Base-by-base conservation (phyloP, 176 grass and related monocot species). In the Hsuehochloa calcarea region DNA sequence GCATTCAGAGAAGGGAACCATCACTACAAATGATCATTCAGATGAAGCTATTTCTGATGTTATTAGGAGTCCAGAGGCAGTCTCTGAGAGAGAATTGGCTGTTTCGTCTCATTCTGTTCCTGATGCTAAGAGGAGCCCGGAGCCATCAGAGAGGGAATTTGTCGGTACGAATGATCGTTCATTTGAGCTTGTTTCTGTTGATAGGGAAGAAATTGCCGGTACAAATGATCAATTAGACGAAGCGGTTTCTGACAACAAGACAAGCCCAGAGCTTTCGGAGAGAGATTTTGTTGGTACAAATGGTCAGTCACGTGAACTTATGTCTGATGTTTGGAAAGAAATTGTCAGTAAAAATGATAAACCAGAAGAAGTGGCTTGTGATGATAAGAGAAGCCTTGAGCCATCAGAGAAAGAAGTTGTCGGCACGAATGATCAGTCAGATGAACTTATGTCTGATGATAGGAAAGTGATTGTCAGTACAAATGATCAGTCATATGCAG, bases 241-340 rank as follows among this genome's bases (percentile, higher is more conserved):
- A 60, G 59, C 58, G 56, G 40, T 75, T 69, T 81, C 79, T 44
- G 79, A 78, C 10, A 27, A 77, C 8, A 87, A 41, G 22, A 72
- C 79, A 59, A 82, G 46, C 6, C 72, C 45, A n/a, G 65, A 40
- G 47, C 84, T 61, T 66, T 17, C 43, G 29, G 79, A 79, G 39
- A 7, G 50, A 50, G 84, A 45, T 79, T 79, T 74, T 61, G 22
- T 23, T 0, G 11, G 16, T 17, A 20, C 67, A 55, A 56, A 44
- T 12, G 51, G 20, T 11, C 74, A 41, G 5, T 74, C 74, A 1
- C 79, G 75, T 52, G 75, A 80, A 44, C 80, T 80, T 23, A 69
- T 80, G 52, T 63, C 68, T 74, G 68, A 90, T 84, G 80, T 79
- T 40, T 83, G 89, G 89, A 80, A 80, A 84, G 68, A 72, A 65